phyloP scores from a whole-genome alignment of 2,329 filamentous ascomycete genomes.

The Coniochaeta hoffmannii region DNA sequence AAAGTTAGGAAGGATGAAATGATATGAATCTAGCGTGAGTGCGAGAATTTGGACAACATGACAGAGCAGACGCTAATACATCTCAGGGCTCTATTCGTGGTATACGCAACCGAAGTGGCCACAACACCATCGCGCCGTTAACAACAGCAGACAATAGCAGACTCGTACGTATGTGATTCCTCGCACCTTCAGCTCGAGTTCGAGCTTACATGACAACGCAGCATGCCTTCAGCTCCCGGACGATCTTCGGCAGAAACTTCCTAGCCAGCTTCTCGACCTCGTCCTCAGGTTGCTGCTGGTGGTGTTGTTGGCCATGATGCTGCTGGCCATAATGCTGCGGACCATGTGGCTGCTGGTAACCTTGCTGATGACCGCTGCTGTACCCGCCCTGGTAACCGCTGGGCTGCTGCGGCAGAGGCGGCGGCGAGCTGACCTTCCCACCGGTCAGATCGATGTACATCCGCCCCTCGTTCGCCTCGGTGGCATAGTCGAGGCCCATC shows the following conservation, averaged over 20 bases:
- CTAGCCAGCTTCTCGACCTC: slow-evolving; percentile 53
- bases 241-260: slow-evolving; percentile 50
- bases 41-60: neutral
- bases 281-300: slow-evolving; percentile 36
- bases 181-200: neutral
- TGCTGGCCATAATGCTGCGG: slow-evolving; percentile 34
- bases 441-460: slow-evolving; percentile 85
- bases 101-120: neutral
- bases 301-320: slow-evolving; percentile 28
- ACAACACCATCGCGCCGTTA: neutral
- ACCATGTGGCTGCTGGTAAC: slow-evolving; percentile 26
- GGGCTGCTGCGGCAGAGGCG: slow-evolving; percentile 40
- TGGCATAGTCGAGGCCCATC: slow-evolving; percentile 72
- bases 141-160: neutral
- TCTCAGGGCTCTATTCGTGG: neutral
- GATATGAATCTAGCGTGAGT: too few relatives aligned
- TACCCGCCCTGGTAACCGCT: slow-evolving; percentile 24
- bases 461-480: slow-evolving; percentile 82
- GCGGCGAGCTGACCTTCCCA: slow-evolving; percentile 43
- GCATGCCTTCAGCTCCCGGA: slow-evolving; percentile 60
- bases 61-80: neutral
- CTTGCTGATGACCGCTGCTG: slow-evolving; percentile 31
- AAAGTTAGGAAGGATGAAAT: neutral
- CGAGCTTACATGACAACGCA: slow-evolving; percentile 64
- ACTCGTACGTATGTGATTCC: neutral